phyloP scores from a whole-genome alignment of 306 rosid genomes.

The Sindora glabra region DNA sequence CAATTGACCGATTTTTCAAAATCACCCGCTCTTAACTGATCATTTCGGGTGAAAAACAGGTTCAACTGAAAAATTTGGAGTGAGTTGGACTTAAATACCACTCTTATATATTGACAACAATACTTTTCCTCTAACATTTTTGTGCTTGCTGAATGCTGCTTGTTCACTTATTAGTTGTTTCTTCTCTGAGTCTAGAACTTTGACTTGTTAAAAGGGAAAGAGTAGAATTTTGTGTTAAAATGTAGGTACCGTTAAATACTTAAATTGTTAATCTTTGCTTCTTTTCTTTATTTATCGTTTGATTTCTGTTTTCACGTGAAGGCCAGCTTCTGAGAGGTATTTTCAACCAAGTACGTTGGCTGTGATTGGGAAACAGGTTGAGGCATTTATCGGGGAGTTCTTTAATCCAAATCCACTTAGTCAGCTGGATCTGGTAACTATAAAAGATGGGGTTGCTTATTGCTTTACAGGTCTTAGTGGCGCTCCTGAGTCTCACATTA shows the following conservation, averaged over 20 bases:
- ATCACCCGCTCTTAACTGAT: too few relatives aligned
- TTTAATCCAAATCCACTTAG: constrained; percentile 95
- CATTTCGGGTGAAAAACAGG: too few relatives aligned
- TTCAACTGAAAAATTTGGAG: too few relatives aligned
- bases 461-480: constrained; percentile 90
- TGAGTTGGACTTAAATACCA: too few relatives aligned
- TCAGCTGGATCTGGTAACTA: constrained; percentile 73
- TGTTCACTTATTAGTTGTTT: too few relatives aligned
- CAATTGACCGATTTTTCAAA: too few relatives aligned
- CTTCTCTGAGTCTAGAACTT: too few relatives aligned
- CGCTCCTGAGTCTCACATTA: constrained; percentile 87
- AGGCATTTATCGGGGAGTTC: constrained; percentile 76
- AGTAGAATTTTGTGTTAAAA: neutral
- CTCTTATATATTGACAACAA: too few relatives aligned
- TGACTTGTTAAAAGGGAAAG: neutral
- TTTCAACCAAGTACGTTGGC: constrained; percentile 85
- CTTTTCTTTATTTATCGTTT: constrained; percentile 9
- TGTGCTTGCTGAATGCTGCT: too few relatives aligned
- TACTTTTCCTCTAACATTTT: too few relatives aligned
- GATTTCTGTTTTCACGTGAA: constrained; percentile 30
- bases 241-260: too few relatives aligned
- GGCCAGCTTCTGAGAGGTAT: constrained; percentile 89
- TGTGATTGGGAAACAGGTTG: constrained; percentile 74
- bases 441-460: constrained; percentile 80
- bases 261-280: neutral